Evolutionary conservation across 2,329 filamentous ascomycete species (phyloP).

Genomic region (Talaromyces sp.): DNA sequence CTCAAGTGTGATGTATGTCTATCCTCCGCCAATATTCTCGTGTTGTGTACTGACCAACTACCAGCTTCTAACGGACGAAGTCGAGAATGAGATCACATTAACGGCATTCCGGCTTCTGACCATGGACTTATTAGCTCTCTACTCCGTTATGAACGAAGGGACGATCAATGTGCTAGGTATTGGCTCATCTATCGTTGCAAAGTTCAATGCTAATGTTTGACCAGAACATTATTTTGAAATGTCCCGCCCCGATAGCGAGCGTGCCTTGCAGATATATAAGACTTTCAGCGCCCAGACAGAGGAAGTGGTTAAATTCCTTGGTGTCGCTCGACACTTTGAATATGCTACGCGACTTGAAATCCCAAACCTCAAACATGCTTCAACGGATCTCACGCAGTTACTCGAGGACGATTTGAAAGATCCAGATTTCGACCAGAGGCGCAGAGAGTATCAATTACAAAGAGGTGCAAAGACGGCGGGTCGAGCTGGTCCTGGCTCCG

Average conservation of each 20-base stretch:
- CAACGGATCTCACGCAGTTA: constrained; percentile 82
- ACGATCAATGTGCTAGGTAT: constrained; percentile 94
- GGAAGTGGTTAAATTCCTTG: constrained; percentile 83
- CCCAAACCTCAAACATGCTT: constrained; percentile 94
- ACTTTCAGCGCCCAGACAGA: constrained; percentile 90
- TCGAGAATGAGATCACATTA: constrained; percentile 94
- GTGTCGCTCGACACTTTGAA: constrained; percentile 83
- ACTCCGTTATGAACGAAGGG: constrained; percentile 93
- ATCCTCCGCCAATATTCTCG: constrained; percentile 16
- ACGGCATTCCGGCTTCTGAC: constrained; percentile 90
- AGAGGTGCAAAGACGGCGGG: constrained; percentile 66
- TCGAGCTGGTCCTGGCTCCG: constrained; percentile 36
- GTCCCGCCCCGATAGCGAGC: constrained; percentile 88
- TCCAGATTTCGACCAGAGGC: constrained; percentile 89
- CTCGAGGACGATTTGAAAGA: constrained; percentile 94
- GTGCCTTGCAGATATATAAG: constrained; percentile 87
- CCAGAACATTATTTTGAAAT: constrained; percentile 96
- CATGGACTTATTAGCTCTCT: constrained; percentile 81
- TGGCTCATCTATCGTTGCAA: constrained; percentile 4
- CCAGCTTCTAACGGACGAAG: constrained; percentile 79
- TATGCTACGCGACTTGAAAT: constrained; percentile 90
- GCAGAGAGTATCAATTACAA: constrained; percentile 85
- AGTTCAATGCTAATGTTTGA: not conserved
- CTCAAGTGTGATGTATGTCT: constrained; percentile 80
- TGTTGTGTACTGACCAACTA: constrained; percentile 12